These are phyloP conservation scores for Talaromyces sp. DNA, from an alignment of 2,329 filamentous ascomycete genomes.

Conservation along the genomic window DNA sequence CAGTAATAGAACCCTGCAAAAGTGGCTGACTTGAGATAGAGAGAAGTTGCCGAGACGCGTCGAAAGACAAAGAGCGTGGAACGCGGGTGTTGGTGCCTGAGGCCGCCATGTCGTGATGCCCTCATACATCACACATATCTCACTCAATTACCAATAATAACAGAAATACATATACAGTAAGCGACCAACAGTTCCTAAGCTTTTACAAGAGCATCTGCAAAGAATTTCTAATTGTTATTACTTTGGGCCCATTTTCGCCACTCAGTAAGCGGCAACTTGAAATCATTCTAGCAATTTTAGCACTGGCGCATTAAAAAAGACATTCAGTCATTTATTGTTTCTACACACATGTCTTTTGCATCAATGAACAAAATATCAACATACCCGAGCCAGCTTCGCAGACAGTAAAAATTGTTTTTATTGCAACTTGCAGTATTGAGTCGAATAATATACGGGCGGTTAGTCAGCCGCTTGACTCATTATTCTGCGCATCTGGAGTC, in stretches of 20 bases:
- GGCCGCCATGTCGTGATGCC: not conserved
- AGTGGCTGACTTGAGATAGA: not conserved
- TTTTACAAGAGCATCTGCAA: not conserved
- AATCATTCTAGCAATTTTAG: not conserved
- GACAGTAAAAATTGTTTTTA: not conserved
- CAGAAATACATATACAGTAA: not conserved
- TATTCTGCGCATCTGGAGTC: not conserved
- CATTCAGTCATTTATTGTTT: not conserved
- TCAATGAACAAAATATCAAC: not conserved
- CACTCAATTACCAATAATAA: not conserved
- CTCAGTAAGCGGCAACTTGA: not conserved
- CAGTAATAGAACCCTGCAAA: not conserved
- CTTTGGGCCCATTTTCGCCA: not conserved
- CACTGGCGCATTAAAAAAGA: not conserved
- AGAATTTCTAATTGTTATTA: not conserved
- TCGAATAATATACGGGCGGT: not conserved
- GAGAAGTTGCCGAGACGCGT: not conserved
- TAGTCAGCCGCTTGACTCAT: slow-evolving; percentile 8
- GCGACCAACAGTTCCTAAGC: not conserved
- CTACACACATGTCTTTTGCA: not conserved
- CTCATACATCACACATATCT: not conserved
- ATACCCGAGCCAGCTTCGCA: not conserved
- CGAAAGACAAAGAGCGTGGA: not conserved
- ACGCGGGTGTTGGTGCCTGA: not conserved
- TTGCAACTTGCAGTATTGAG: no score